Conservation (phyloP, 352 stramenopile genomes). For the Hyaloperonospora arabidopsidis region DNA sequence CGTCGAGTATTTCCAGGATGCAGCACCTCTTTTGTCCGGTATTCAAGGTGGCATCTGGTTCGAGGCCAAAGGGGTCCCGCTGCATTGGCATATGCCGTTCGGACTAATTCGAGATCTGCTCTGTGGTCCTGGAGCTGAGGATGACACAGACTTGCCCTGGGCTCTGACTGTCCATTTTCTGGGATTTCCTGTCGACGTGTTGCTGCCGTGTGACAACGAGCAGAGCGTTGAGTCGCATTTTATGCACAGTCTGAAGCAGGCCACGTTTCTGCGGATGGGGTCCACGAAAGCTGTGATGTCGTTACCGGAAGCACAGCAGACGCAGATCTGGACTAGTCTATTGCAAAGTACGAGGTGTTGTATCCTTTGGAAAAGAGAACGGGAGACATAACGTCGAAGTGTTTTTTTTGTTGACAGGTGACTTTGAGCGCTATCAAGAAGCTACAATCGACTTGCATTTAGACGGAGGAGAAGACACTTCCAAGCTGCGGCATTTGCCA, state of each 20-base stretch:
- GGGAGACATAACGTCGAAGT: not conserved
- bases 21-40: constrained; percentile 50
- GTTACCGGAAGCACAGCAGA: constrained; percentile 71
- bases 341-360: constrained; percentile 38
- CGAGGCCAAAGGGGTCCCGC: constrained; percentile 41
- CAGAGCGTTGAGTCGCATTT: constrained; percentile 72
- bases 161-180: constrained; percentile 72
- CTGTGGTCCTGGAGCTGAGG: constrained; percentile 13
- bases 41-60: constrained; percentile 67
- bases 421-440: constrained; percentile 46
- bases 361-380: not conserved
- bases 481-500: constrained; percentile 42
- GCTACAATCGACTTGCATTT: constrained; percentile 44
- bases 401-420: constrained; percentile 17
- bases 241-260: constrained; percentile 82
- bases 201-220: constrained; percentile 72
- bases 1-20: constrained; percentile 74
- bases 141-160: constrained; percentile 41
- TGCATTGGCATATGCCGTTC: constrained; percentile 78
- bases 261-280: constrained; percentile 60
- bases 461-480: constrained; percentile 27
- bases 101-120: constrained; percentile 62
- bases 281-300: constrained; percentile 78
- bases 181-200: constrained; percentile 46
- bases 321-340: constrained; percentile 73